A percentile compares a stretch with the other conserved stretches of the same genome.
phyloP scores from a whole-genome alignment of 441 rosid species.

The Adansonia madagascariensis region DNA sequence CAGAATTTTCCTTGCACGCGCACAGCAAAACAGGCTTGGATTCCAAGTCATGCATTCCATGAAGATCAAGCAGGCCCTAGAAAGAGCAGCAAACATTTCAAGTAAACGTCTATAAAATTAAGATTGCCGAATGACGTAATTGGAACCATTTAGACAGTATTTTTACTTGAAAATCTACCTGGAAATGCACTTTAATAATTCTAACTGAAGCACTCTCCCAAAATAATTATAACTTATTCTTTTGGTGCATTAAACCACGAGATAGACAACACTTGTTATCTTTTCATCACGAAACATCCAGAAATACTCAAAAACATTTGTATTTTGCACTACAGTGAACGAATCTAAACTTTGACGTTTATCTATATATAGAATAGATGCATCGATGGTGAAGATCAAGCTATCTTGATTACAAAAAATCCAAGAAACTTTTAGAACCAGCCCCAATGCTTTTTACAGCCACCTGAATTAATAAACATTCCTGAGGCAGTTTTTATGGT shows the following conservation, averaged over 20 bases:
- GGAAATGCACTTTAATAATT: not conserved
- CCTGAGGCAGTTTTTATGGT: not conserved
- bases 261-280: not conserved
- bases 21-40: slow-evolving; percentile 86
- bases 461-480: not conserved
- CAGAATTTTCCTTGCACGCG: slow-evolving; percentile 74
- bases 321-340: not conserved
- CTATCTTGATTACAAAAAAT: not conserved
- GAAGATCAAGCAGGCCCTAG: slow-evolving; percentile 80
- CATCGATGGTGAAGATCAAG: not conserved
- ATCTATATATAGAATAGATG: not conserved
- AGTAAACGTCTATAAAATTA: slow-evolving; percentile 8
- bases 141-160: not conserved
- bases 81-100: slow-evolving; percentile 25
- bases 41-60: slow-evolving; percentile 87
- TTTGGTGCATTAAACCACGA: not conserved
- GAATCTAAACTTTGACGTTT: not conserved
- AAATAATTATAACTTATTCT: not conserved
- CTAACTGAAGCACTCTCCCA: not conserved
- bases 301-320: not conserved
- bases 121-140: not conserved
- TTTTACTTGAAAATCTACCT: not conserved
- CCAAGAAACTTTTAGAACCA: not conserved
- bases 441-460: not conserved
- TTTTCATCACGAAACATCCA: not conserved